phyloP scores from a whole-genome alignment of 441 rosid genomes.

The Erodium chrysanthum region DNA sequence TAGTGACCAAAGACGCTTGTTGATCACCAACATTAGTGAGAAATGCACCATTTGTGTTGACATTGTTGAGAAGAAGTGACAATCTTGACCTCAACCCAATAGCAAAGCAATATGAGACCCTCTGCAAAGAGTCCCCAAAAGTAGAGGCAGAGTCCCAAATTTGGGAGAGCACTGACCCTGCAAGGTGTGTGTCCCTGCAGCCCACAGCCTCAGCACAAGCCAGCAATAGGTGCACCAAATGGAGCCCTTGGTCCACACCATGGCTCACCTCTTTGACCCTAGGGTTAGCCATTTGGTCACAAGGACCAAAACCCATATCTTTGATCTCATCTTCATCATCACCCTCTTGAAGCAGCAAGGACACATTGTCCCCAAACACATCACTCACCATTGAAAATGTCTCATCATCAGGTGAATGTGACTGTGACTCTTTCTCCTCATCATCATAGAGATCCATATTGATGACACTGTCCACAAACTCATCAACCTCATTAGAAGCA shows the following conservation, averaged over 20 bases:
- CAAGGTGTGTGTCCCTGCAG: constrained; percentile 42
- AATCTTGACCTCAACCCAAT: constrained; percentile 44
- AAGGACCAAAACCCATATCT: no score
- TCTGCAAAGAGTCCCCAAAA: constrained; percentile 46
- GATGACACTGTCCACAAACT: constrained; percentile 55
- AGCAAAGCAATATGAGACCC: constrained; percentile 51
- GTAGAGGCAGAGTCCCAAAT: constrained; percentile 37
- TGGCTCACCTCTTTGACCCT: constrained; percentile 8
- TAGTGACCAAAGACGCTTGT: constrained; percentile 22
- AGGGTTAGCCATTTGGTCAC: constrained; percentile 9
- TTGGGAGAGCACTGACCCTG: constrained; percentile 41
- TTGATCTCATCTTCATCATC: no score
- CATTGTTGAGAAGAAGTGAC: constrained; percentile 32
- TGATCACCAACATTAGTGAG: constrained; percentile 19
- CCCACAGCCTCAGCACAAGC: constrained; percentile 69
- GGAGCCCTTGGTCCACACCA: constrained; percentile 56
- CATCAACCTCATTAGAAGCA: constrained; percentile 39
- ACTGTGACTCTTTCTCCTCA: constrained; percentile 6
- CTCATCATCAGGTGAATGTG: constrained; percentile 7
- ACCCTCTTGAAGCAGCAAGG: no score
- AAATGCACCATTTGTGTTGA: constrained; percentile 33
- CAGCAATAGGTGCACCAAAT: constrained; percentile 47
- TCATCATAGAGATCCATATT: constrained; percentile 29
- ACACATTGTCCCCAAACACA: background rate
- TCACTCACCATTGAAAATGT: constrained; percentile 17